A percentile compares a stretch with the other conserved stretches of the same genome.
phyloP scores from a whole-genome alignment of 768 basidiomycete genomes.

The Leccinum subgranulosum region DNA sequence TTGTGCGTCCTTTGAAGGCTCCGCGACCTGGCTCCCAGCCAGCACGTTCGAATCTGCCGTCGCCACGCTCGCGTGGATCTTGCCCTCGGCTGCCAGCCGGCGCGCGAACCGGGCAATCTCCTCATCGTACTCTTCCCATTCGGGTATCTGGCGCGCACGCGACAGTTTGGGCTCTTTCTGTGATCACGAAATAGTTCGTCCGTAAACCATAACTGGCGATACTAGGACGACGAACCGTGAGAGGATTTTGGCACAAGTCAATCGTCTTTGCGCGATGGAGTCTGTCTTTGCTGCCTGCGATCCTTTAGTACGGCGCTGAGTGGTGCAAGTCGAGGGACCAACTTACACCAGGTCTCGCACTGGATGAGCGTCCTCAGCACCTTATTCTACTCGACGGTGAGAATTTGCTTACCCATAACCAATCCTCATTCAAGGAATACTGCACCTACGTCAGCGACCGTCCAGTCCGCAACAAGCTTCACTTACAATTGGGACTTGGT shows the following conservation, averaged over 20 bases:
- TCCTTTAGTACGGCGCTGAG: not conserved
- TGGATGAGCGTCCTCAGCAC: constrained; percentile 27
- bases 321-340: not conserved
- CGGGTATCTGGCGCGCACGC: constrained; percentile 91
- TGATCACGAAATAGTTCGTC: constrained; percentile 4
- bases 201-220: not conserved
- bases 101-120: constrained; percentile 86
- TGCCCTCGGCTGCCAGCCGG: constrained; percentile 65
- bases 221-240: constrained; percentile 59
- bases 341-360: constrained; percentile 99
- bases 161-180: constrained; percentile 97
- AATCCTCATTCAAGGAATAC: constrained; percentile 88
- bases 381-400: not conserved
- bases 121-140: constrained; percentile 93
- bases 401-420: constrained; percentile 79
- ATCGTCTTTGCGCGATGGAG: constrained; percentile 82
- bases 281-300: constrained; percentile 75
- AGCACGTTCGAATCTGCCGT: constrained; percentile 68
- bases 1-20: not conserved
- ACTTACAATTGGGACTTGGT: constrained; percentile 88
- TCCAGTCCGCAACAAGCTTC: not conserved
- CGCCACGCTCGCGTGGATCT: constrained; percentile 63
- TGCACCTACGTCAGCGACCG: constrained; percentile 28
- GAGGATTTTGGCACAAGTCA: constrained; percentile 94
- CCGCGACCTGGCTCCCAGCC: constrained; percentile 37